Evolutionary conservation across 225 moss, liverwort and hornwort species (phyloP).

Genomic region (Pseudisothecium myosuroides): DNA sequence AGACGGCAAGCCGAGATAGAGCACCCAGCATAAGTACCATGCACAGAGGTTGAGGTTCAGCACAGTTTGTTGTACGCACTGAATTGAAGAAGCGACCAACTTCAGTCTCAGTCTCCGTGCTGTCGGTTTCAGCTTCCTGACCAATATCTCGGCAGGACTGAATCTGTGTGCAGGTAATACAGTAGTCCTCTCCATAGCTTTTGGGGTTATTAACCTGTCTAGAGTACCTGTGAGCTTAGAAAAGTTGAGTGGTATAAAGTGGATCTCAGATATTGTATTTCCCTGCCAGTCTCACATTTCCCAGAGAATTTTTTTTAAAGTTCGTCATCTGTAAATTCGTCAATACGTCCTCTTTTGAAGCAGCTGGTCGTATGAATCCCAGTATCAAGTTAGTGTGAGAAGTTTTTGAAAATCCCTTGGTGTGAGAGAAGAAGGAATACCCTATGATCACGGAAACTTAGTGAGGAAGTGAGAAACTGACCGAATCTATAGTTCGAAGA

Average conservation of each 20-base stretch:
- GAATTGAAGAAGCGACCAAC: neutral
- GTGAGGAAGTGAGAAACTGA: neutral
- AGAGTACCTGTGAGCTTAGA: neutral
- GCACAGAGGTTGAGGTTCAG: too few species aligned
- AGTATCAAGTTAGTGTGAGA: neutral
- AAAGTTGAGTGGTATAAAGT: too few species aligned
- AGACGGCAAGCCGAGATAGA: too few species aligned
- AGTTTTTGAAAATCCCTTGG: neutral
- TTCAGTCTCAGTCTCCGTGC: neutral
- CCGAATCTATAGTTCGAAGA: neutral
- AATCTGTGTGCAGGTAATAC: neutral
- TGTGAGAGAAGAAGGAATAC: neutral
- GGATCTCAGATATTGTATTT: neutral
- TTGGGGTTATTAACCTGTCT: neutral
- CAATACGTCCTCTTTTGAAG: neutral
- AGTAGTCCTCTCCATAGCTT: too few species aligned
- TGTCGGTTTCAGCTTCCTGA: neutral
- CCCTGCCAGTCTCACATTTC: neutral
- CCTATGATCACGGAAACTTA: neutral
- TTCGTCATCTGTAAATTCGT: too few species aligned
- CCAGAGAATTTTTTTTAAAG: neutral
- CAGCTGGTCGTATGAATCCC: neutral
- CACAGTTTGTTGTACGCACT: too few species aligned
- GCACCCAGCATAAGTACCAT: too few species aligned
- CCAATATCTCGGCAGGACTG: neutral